Base-by-base conservation (phyloP, 768 basidiomycete genomes). In the Clitopilus hobsonii region DNA sequence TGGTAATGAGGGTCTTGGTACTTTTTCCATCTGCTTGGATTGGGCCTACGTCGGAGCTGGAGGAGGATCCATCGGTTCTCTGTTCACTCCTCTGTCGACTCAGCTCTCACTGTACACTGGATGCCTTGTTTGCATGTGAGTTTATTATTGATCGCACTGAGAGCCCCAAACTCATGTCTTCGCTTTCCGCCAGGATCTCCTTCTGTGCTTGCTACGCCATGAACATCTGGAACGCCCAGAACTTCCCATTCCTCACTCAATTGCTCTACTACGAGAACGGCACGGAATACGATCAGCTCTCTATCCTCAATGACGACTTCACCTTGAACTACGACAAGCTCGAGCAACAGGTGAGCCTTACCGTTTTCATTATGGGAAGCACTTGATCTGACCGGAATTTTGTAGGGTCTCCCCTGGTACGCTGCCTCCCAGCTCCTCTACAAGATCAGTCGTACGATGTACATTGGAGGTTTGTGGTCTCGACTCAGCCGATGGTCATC, bases 1-100 rank as follows among this genome's bases (percentile, higher is more conserved):
- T 27, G 84, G 76, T 53, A 84, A 86, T 53, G 83, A 85, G 65
- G 84, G 84, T 6, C 74, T 86, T 38, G 85, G 83, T 10, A 66
- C 80, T 51, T 77, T 86, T 41, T 75, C 84, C 1, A 63, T 85
- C 36, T 83, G 74, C 58, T 68, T 86, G 13, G 85, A 87, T 61
- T 86, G 85, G 84, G 81, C 83, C 60, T 76, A 80, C 55, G 75
- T 82, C 56, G 78, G 74, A 30, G 71, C 74, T 50, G 72, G 73
- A 25, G 78, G 76, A 14, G 71, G 74, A 13, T 72, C 75, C 2
- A 69, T 79, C 51, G 74, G 77, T 11, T 74, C 73, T 36, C 63
- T 76, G 2, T 80, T 71, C 58, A 82, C 82, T 24, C 84, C 84
- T 0, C 64, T 86, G 10, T 74, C 75, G 5, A 78, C 82, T 2